Conservation (phyloP, 1,139 yeast species). For the Petasospora rhodanensis region DNA sequence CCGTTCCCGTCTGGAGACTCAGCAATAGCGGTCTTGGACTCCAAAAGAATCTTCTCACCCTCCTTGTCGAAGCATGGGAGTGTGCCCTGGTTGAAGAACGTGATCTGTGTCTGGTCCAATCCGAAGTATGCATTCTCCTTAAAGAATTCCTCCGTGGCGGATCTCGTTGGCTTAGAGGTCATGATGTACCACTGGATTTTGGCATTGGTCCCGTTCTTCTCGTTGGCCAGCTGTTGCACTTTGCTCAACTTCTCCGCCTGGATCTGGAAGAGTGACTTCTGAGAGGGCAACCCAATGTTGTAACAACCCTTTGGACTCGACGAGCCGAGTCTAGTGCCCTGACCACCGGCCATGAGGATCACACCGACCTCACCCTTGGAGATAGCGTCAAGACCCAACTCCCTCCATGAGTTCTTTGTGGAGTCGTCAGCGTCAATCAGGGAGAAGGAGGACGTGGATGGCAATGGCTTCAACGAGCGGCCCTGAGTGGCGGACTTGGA, state of each 20-base stretch:
- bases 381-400: slow-evolving; percentile 66
- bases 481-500: slow-evolving; percentile 34
- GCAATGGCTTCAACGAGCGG: slow-evolving; percentile 47
- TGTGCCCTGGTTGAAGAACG: slow-evolving; percentile 91
- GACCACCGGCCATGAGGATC: slow-evolving; percentile 95
- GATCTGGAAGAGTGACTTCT: slow-evolving; percentile 79
- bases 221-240: slow-evolving; percentile 54
- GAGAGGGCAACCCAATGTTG: slow-evolving; percentile 79
- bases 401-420: slow-evolving; percentile 46
- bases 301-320: slow-evolving; percentile 90
- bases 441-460: slow-evolving; percentile 45
- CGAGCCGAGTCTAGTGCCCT: slow-evolving; percentile 93
- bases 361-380: slow-evolving; percentile 76
- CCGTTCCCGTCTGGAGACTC: slow-evolving; percentile 99
- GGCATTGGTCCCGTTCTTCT: slow-evolving; percentile 27
- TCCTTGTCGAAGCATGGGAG: slow-evolving; percentile 78
- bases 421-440: slow-evolving; percentile 36
- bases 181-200: slow-evolving; percentile 82
- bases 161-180: slow-evolving; percentile 91
- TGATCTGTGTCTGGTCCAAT: slow-evolving; percentile 50
- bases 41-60: slow-evolving; percentile 68
- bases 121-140: slow-evolving; percentile 63
- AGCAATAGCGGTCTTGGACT: slow-evolving; percentile 50
- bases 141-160: slow-evolving; percentile 72
- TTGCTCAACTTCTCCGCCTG: slow-evolving; percentile 83